These are phyloP conservation scores for Agarophyton chilense DNA, from an alignment of 23 red algal species.

Conservation along the genomic window DNA sequence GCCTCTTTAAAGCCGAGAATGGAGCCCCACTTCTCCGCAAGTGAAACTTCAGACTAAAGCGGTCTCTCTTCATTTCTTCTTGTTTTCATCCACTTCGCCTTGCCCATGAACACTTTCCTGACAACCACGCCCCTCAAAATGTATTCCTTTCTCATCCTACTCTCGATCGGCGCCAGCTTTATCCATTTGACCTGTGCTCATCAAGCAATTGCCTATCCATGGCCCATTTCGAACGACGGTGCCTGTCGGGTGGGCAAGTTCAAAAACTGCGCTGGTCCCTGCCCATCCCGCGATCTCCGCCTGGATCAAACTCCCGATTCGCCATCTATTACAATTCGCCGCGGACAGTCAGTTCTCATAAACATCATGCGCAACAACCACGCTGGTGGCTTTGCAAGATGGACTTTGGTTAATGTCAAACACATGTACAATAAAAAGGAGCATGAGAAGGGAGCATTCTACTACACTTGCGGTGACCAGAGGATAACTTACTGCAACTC, in stretches of 20 bases:
- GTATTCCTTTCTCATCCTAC: too few relatives aligned
- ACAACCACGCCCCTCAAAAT: too few relatives aligned
- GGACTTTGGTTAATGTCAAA: conserved; percentile 37
- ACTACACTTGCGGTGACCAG: conserved; percentile 34
- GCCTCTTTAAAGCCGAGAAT: too few relatives aligned
- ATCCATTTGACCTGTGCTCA: too few relatives aligned
- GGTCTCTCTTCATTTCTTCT: too few relatives aligned
- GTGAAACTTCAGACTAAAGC: too few relatives aligned
- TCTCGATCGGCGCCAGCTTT: too few relatives aligned
- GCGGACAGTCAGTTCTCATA: conserved; percentile 8
- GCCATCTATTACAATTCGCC: not conserved
- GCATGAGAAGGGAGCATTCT: conserved; percentile 41
- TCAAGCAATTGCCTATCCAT: conserved; percentile 37
- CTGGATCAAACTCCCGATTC: conserved; percentile 30
- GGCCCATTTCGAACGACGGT: conserved; percentile 40
- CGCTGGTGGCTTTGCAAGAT: conserved; percentile 44
- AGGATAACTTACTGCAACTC: not conserved
- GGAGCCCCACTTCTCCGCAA: too few relatives aligned
- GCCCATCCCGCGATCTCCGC: conserved; percentile 41
- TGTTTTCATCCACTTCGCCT: too few relatives aligned
- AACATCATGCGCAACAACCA: conserved; percentile 41
- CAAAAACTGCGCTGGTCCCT: conserved; percentile 59
- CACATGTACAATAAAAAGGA: conserved; percentile 27
- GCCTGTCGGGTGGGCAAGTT: conserved; percentile 21
- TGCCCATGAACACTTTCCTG: too few relatives aligned